Evolutionary conservation across 2,329 filamentous ascomycete genomes (phyloP).

Genomic region (Celoporthe dispersa): DNA sequence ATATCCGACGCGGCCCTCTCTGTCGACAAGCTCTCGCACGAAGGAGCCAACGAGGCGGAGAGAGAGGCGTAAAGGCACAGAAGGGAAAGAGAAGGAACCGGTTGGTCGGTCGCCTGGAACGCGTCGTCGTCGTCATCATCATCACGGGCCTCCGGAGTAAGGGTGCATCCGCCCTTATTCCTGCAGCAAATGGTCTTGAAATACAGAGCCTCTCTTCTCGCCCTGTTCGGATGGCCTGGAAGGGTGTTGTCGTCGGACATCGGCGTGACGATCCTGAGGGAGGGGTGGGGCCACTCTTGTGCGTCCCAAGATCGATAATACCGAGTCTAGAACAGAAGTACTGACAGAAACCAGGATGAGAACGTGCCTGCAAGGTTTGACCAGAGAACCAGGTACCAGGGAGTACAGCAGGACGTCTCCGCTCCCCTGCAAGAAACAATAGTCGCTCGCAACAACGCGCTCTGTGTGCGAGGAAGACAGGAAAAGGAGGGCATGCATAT

Average conservation of each 20-base stretch:
- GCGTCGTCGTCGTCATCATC: background rate
- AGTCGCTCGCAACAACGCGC: background rate
- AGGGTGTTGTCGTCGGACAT: background rate
- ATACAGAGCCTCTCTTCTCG: too few relatives aligned
- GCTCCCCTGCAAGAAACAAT: background rate
- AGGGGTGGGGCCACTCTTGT: background rate
- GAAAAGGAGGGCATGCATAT: background rate
- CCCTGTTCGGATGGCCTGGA: background rate
- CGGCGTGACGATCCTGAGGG: background rate
- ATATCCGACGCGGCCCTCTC: background rate
- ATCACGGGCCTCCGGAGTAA: background rate
- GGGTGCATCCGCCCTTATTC: constrained; percentile 1
- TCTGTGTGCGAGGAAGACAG: background rate
- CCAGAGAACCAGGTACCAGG: background rate
- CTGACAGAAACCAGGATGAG: background rate
- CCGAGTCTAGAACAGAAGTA: background rate
- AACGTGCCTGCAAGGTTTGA: background rate
- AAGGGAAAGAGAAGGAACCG: background rate
- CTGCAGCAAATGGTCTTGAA: background rate
- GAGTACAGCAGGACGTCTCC: background rate
- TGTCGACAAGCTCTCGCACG: background rate
- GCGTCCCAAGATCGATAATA: background rate
- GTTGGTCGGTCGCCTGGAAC: background rate
- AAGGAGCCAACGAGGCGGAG: constrained; percentile 17
- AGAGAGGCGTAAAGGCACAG: background rate